phyloP scores from a whole-genome alignment of 2,329 filamentous ascomycete genomes.

The Chalaropsis thielavioides region DNA sequence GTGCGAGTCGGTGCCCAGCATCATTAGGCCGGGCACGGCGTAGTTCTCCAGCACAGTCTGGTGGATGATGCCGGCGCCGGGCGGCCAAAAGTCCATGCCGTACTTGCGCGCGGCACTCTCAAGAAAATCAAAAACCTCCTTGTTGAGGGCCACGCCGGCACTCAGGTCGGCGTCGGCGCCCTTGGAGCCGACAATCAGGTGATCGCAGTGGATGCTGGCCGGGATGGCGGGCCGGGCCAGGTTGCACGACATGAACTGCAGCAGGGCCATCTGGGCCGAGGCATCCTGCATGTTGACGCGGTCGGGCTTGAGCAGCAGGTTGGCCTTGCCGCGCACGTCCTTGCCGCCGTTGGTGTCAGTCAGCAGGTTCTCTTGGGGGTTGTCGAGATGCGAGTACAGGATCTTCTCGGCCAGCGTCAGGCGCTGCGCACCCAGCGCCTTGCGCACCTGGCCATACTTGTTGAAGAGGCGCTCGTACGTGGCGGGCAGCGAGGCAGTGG shows the following conservation, averaged over 20 bases:
- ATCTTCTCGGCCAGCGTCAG: constrained; percentile 97
- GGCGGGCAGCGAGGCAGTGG: constrained; percentile 38
- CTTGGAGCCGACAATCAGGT: constrained; percentile 91
- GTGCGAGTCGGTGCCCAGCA: constrained; percentile 95
- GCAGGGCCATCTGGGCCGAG: constrained; percentile 90
- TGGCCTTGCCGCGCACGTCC: constrained; percentile 72
- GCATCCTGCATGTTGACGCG: constrained; percentile 98
- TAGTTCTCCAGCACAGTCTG: constrained; percentile 98
- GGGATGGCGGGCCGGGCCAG: constrained; percentile 81
- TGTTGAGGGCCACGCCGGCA: constrained; percentile 76
- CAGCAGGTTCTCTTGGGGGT: constrained; percentile 75
- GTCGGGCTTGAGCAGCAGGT: constrained; percentile 93
- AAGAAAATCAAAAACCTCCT: constrained; percentile 94
- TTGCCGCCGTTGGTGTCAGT: constrained; percentile 70
- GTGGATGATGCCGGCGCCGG: constrained; percentile 88
- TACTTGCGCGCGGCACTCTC: constrained; percentile 85
- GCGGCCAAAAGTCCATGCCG: constrained; percentile 91
- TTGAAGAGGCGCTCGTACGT: constrained; percentile 71
- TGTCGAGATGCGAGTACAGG: constrained; percentile 86
- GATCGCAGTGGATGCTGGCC: constrained; percentile 96
- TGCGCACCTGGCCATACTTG: constrained; percentile 60
- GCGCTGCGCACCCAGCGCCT: constrained; percentile 50
- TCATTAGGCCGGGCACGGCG: constrained; percentile 91
- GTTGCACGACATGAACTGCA: constrained; percentile 98
- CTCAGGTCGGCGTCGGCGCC: constrained; percentile 77